These are phyloP conservation scores for Fusarium vanettenii DNA, from an alignment of 2,329 filamentous ascomycete species.

Conservation along the genomic window DNA sequence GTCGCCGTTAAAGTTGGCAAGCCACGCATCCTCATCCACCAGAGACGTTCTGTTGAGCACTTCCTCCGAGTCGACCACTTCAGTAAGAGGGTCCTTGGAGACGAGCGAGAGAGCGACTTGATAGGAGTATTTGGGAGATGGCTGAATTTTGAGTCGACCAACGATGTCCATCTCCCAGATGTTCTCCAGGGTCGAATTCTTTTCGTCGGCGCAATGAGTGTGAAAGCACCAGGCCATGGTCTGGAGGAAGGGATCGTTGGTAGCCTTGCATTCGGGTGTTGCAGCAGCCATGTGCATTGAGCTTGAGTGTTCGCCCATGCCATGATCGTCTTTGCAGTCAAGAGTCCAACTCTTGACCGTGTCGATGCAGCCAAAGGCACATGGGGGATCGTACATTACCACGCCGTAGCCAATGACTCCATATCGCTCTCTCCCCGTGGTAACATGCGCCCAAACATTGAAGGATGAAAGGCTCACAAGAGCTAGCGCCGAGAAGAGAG, in stretches of 20 bases:
- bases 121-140: slow-evolving; percentile 6
- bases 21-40: background rate
- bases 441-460: background rate
- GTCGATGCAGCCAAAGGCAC: background rate
- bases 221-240: slow-evolving; percentile 23
- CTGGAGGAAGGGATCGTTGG: slow-evolving; percentile 10
- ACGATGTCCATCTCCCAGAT: slow-evolving; percentile 12
- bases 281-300: background rate
- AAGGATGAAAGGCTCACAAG: background rate
- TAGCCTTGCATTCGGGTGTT: slow-evolving; percentile 13
- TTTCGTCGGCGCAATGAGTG: background rate
- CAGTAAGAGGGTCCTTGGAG: background rate
- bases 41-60: background rate
- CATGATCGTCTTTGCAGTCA: background rate
- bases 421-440: background rate
- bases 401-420: background rate
- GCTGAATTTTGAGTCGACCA: background rate
- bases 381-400: background rate
- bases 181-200: background rate
- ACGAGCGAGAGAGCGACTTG: background rate
- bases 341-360: background rate
- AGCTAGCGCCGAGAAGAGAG: background rate
- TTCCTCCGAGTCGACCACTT: background rate
- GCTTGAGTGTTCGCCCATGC: background rate
- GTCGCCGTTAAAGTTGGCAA: background rate